Percentiles rank a stretch among this genome's conserved stretches.
Evolutionary conservation across 805 yeast species (phyloP).

Genomic region (Metschnikowia borealis): DNA sequence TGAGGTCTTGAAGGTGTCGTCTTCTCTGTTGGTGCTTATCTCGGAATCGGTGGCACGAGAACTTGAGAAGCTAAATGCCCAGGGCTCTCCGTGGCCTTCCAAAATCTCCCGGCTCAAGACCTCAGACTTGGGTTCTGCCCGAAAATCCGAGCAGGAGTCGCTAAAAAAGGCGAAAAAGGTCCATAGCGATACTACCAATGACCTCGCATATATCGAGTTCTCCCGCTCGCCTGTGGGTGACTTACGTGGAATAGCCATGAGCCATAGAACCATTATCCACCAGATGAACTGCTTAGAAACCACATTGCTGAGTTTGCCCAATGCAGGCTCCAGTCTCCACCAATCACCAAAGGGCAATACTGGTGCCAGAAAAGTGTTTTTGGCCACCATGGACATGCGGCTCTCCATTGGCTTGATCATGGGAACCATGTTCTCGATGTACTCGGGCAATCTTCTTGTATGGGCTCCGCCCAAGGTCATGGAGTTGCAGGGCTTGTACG

Average conservation of each 20-base stretch:
- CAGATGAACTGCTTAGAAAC: conserved; percentile 78
- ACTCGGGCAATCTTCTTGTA: conserved; percentile 74
- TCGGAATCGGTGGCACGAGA: conserved; percentile 76
- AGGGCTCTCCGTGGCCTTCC: conserved; percentile 63
- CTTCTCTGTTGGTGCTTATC: conserved; percentile 71
- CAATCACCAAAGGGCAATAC: conserved; percentile 30
- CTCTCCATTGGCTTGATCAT: conserved; percentile 78
- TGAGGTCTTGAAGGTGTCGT: conserved; percentile 68
- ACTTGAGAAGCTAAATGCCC: conserved; percentile 58
- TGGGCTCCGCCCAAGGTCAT: conserved; percentile 75
- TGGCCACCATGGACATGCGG: conserved; percentile 41
- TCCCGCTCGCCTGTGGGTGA: conserved; percentile 89
- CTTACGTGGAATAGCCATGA: conserved; percentile 86
- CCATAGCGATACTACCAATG: conserved; percentile 28
- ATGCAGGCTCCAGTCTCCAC: conserved; percentile 51
- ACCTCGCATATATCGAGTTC: conserved; percentile 90
- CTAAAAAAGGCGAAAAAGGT: conserved; percentile 13
- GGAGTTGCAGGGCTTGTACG: conserved; percentile 82
- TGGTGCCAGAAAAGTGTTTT: conserved; percentile 49
- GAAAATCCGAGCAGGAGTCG: conserved; percentile 33
- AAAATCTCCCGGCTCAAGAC: conserved; percentile 78
- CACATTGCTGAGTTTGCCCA: conserved; percentile 63
- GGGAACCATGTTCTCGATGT: conserved; percentile 77
- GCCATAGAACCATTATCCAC: conserved; percentile 81
- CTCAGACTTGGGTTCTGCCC: conserved; percentile 72